phyloP scores from a whole-genome alignment of 345 rosid species.

The Litchi chinensis region DNA sequence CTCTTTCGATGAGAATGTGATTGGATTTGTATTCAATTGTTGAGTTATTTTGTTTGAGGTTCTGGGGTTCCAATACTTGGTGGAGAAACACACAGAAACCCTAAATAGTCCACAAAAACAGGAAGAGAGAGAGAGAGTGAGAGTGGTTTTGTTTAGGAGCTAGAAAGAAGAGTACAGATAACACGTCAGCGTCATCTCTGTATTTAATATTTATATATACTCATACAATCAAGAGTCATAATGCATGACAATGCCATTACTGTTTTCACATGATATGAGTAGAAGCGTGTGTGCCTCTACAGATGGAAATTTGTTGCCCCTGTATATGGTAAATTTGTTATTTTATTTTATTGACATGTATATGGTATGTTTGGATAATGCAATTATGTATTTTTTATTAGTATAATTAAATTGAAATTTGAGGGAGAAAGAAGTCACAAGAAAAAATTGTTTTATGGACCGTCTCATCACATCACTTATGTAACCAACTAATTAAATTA shows the following conservation, averaged over 20 bases:
- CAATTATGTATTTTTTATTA: too few species aligned
- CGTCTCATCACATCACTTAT: too few species aligned
- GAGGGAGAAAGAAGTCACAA: too few species aligned
- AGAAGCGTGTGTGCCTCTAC: too few species aligned
- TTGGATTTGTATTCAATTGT: slow-evolving; percentile 4
- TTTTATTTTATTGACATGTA: too few species aligned
- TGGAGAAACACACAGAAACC: slow-evolving; percentile 24
- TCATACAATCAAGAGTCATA: not conserved
- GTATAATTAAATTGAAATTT: too few species aligned
- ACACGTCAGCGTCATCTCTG: slow-evolving; percentile 34
- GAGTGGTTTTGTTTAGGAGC: slow-evolving; percentile 17
- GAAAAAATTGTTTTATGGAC: too few species aligned
- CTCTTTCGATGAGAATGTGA: not conserved
- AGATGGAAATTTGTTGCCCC: too few species aligned
- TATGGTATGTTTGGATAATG: too few species aligned
- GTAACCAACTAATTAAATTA: too few species aligned
- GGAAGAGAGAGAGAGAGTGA: not conserved
- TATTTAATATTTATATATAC: not conserved
- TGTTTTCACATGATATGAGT: too few species aligned
- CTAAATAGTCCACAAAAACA: slow-evolving; percentile 15
- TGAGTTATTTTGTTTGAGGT: not conserved
- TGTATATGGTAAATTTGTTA: too few species aligned
- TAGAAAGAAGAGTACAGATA: slow-evolving; percentile 8
- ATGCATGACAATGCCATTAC: not conserved
- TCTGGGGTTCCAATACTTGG: not conserved